These are phyloP conservation scores for Camelina laxa DNA, from an alignment of 345 rosid species.

Conservation along the genomic window DNA sequence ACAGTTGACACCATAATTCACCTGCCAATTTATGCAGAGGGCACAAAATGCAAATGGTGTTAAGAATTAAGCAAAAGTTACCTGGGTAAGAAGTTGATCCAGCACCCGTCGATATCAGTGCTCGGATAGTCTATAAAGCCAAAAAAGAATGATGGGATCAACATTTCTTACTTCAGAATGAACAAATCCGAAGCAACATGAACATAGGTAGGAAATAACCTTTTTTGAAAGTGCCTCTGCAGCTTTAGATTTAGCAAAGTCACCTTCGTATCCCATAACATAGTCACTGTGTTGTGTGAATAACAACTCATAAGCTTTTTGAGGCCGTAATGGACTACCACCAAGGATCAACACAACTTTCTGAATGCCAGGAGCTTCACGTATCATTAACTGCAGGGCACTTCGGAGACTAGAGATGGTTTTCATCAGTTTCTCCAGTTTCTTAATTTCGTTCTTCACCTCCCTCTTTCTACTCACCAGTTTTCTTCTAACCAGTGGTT, in stretches of 20 bases:
- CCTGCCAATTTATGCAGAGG: background rate
- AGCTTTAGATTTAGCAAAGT: constrained; percentile 63
- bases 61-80: constrained; percentile 33
- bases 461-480: constrained; percentile 65
- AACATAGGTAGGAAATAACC: constrained; percentile 46
- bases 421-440: constrained; percentile 71
- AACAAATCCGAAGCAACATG: constrained; percentile 13
- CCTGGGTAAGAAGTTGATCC: constrained; percentile 86
- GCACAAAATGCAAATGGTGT: background rate
- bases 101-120: constrained; percentile 76
- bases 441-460: constrained; percentile 64
- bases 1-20: constrained; percentile 1
- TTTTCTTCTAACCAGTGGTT: constrained; percentile 57
- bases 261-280: constrained; percentile 41
- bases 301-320: constrained; percentile 59
- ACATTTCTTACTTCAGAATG: background rate
- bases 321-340: constrained; percentile 80
- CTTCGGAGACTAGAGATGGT: constrained; percentile 54
- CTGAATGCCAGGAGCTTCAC: constrained; percentile 52
- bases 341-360: constrained; percentile 70
- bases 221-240: constrained; percentile 80
- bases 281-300: constrained; percentile 51
- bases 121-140: constrained; percentile 67
- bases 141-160: background rate
- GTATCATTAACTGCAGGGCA: constrained; percentile 57